A percentile compares a stretch with the other conserved stretches of the same genome.
These are phyloP conservation scores for Mycena belliarum DNA, from an alignment of 768 basidiomycete genomes.

Conservation along the genomic window DNA sequence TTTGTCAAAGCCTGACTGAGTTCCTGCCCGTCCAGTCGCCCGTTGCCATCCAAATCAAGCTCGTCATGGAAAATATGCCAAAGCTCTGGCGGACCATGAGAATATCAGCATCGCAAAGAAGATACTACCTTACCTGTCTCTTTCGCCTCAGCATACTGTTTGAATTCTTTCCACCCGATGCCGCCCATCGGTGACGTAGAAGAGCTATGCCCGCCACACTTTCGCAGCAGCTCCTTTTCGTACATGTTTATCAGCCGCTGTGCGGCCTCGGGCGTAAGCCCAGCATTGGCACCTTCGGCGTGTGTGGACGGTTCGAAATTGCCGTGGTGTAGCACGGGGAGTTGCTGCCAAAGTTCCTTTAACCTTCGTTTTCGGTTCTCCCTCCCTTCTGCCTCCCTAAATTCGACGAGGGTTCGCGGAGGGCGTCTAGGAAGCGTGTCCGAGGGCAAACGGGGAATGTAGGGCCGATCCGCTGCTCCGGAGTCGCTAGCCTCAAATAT, in stretches of 20 bases:
- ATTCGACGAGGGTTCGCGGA: constrained; percentile 60
- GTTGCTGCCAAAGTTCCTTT: constrained; percentile 61
- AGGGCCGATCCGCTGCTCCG: constrained; percentile 54
- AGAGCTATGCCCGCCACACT: constrained; percentile 47
- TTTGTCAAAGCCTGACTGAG: constrained; percentile 45
- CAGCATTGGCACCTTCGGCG: constrained; percentile 14
- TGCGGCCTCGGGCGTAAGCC: constrained; percentile 62
- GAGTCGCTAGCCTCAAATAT: constrained; percentile 53
- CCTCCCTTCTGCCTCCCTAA: constrained; percentile 62
- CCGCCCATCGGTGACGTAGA: constrained; percentile 39
- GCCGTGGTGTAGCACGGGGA: constrained; percentile 36
- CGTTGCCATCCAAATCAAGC: constrained; percentile 88
- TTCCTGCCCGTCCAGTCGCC: constrained; percentile 70
- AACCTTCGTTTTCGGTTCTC: constrained; percentile 62
- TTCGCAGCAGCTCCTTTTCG: constrained; percentile 70
- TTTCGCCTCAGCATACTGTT: constrained; percentile 74
- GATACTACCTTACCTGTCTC: constrained; percentile 63
- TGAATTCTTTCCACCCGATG: constrained; percentile 73
- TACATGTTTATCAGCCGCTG: constrained; percentile 69
- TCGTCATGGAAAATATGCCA: constrained; percentile 92
- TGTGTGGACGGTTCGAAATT: constrained; percentile 9
- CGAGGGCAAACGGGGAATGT: constrained; percentile 60
- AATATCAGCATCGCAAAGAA: constrained; percentile 17
- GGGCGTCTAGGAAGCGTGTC: constrained; percentile 46
- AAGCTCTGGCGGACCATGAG: constrained; percentile 55